These are phyloP conservation scores for Leccinum obscurum DNA, from an alignment of 768 basidiomycete genomes.

Conservation along the genomic window DNA sequence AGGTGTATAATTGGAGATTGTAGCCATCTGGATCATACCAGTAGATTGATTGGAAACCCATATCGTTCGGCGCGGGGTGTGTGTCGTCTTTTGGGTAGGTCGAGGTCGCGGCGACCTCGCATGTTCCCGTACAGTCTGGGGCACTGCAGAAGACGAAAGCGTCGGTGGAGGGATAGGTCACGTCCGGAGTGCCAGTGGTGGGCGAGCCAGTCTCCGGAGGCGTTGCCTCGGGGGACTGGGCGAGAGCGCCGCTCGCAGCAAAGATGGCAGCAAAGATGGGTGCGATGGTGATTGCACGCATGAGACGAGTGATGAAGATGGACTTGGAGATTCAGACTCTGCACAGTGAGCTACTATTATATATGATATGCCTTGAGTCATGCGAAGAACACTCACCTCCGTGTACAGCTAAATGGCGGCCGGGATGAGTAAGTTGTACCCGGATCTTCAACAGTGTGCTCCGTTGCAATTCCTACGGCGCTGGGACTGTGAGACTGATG, in stretches of 20 bases:
- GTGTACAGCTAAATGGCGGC: not conserved
- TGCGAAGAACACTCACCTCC: not conserved
- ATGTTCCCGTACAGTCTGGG: conserved; percentile 5
- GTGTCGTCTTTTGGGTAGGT: not conserved
- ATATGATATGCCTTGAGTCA: not conserved
- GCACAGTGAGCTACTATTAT: not conserved
- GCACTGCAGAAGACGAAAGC: conserved; percentile 3
- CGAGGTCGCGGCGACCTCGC: not conserved
- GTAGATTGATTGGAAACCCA: conserved; percentile 1
- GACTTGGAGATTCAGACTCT: not conserved
- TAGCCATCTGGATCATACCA: not conserved
- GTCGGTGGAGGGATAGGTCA: not conserved
- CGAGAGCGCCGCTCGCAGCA: not conserved
- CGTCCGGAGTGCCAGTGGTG: not conserved
- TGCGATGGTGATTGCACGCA: not conserved
- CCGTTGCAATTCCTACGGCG: not conserved
- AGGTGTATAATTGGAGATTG: not conserved
- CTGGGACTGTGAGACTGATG: not conserved
- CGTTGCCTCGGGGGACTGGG: not conserved
- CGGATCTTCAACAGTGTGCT: not conserved
- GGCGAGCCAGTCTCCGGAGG: not conserved
- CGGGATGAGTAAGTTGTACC: not conserved
- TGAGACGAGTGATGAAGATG: not conserved
- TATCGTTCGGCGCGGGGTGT: not conserved
- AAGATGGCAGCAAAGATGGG: not conserved